These are phyloP conservation scores for Mortierella hygrophila DNA, from an alignment of 192 early-diverging fungal genomes.

Conservation along the genomic window DNA sequence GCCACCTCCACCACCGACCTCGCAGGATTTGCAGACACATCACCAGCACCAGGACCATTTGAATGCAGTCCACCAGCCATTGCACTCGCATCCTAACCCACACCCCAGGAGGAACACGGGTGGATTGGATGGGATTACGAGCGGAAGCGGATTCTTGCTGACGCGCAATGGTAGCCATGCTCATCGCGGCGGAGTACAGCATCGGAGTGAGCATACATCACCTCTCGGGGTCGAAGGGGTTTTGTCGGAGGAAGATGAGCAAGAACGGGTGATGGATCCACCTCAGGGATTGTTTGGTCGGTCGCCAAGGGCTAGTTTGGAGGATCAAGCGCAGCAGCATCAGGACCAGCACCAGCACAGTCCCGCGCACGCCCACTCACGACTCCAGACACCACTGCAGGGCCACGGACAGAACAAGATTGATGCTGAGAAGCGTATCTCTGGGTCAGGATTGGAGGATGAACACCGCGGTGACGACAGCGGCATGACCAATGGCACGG, in stretches of 20 bases:
- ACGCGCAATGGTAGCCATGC: slow-evolving; percentile 20
- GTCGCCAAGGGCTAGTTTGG: slow-evolving; percentile 13
- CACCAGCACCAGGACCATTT: slow-evolving; percentile 33
- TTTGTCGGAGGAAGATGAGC: slow-evolving; percentile 1
- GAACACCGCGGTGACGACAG: not conserved
- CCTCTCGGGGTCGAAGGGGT: not conserved
- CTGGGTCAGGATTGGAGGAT: not conserved
- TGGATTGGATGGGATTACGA: slow-evolving; percentile 8
- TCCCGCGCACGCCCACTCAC: not conserved
- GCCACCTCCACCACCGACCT: slow-evolving; percentile 1
- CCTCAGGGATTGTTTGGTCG: not conserved
- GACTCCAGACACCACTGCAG: slow-evolving; percentile 11
- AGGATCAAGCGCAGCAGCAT: slow-evolving; percentile 10
- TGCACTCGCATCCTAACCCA: slow-evolving; percentile 8
- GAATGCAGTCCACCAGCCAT: slow-evolving; percentile 25
- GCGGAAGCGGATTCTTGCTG: slow-evolving; percentile 26
- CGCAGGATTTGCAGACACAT: slow-evolving; percentile 20
- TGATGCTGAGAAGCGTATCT: slow-evolving; percentile 23
- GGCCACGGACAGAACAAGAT: slow-evolving; percentile 33
- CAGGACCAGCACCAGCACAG: not conserved
- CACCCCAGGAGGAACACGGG: slow-evolving; percentile 6
- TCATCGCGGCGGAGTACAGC: slow-evolving; percentile 6
- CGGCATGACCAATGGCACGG: not conserved
- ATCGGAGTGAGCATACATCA: slow-evolving; percentile 16
- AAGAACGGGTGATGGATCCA: not conserved